phyloP scores from a whole-genome alignment of 352 stramenopile genomes.

The Pythium sp. region DNA sequence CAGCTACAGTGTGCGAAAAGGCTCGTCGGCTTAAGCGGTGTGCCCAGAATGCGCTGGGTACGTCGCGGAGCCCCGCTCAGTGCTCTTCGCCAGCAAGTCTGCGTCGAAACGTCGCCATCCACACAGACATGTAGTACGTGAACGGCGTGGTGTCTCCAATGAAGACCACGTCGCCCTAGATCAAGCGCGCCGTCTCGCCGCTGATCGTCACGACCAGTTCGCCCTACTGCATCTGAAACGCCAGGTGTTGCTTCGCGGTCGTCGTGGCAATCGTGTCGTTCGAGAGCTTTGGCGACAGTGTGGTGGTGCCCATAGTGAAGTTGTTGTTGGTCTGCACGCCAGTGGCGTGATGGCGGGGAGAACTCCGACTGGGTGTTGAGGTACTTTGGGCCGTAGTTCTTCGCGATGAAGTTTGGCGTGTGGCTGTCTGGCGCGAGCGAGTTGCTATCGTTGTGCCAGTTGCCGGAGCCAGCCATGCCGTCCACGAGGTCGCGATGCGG shows the following conservation, averaged over 20 bases:
- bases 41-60: conserved; percentile 44
- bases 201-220: conserved; percentile 40
- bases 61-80: conserved; percentile 39
- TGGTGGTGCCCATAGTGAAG: conserved; percentile 58
- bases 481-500: conserved; percentile 39
- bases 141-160: conserved; percentile 40
- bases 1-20: no score
- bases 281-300: conserved; percentile 38
- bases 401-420: conserved; percentile 54
- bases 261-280: conserved; percentile 41
- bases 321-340: conserved; percentile 44
- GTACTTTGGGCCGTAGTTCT: conserved; percentile 58
- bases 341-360: conserved; percentile 48
- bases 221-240: conserved; percentile 49
- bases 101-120: conserved; percentile 40
- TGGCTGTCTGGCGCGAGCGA: conserved; percentile 33
- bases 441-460: conserved; percentile 53
- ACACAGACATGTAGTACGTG: conserved; percentile 45
- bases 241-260: conserved; percentile 42
- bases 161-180: conserved; percentile 52
- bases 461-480: conserved; percentile 36
- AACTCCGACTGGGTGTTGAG: conserved; percentile 45
- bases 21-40: neutral
- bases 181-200: conserved; percentile 34
- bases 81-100: conserved; percentile 41